Evolutionary conservation across 768 basidiomycete species (phyloP).

Genomic region (Xerocomellus chrysenteron): DNA sequence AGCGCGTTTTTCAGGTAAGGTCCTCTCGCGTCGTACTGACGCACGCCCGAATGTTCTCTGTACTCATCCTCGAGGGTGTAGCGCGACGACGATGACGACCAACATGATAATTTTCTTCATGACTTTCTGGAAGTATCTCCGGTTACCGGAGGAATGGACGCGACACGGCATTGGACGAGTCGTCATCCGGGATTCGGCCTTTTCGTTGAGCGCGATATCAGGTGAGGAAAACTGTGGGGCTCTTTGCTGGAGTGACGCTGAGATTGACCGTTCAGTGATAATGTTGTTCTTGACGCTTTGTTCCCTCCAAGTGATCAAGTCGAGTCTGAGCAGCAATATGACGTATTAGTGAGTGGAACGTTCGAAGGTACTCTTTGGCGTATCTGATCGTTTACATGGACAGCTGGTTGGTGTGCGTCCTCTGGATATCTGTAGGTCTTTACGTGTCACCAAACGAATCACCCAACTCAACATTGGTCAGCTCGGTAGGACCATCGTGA

Average conservation of each 20-base stretch:
- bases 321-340: slow-evolving; percentile 16
- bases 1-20: slow-evolving; percentile 20
- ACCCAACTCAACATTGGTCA: neutral
- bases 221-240: slow-evolving; percentile 2
- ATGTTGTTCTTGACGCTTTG: slow-evolving; percentile 22
- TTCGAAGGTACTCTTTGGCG: neutral
- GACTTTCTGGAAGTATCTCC: slow-evolving; percentile 19
- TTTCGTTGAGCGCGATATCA: slow-evolving; percentile 5
- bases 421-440: slow-evolving; percentile 22
- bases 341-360: slow-evolving; percentile 16
- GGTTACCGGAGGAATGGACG: slow-evolving; percentile 11
- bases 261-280: slow-evolving; percentile 4
- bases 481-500: slow-evolving; percentile 17
- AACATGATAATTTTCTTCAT: slow-evolving; percentile 14
- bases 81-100: slow-evolving; percentile 19
- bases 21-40: too few species aligned
- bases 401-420: slow-evolving; percentile 21
- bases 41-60: too few species aligned
- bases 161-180: neutral
- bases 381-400: neutral
- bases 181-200: slow-evolving; percentile 18
- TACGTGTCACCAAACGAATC: neutral
- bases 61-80: neutral
- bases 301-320: slow-evolving; percentile 7
- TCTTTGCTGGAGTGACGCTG: neutral